Evolutionary conservation across 768 basidiomycete species (phyloP).

Genomic region (Pleurotus eryngii): DNA sequence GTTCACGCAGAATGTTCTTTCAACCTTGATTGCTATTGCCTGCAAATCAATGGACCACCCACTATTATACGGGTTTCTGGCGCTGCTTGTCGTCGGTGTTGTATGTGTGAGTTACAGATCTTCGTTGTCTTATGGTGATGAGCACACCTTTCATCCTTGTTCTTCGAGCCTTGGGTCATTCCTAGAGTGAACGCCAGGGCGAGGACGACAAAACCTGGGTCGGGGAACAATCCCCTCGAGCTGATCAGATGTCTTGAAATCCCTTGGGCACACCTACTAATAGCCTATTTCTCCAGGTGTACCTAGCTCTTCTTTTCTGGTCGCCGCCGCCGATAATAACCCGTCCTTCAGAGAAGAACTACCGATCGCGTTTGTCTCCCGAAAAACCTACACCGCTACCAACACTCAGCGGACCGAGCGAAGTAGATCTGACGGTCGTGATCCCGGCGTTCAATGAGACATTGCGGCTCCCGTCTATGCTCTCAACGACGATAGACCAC

Average conservation of each 20-base stretch:
- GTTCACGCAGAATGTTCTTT: slow-evolving; percentile 1
- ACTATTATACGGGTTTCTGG: slow-evolving; percentile 34
- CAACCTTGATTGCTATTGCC: slow-evolving; percentile 1
- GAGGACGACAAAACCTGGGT: slow-evolving; percentile 61
- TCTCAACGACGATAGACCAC: slow-evolving; percentile 68
- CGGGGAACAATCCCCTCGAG: slow-evolving; percentile 35
- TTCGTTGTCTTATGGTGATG: slow-evolving; percentile 40
- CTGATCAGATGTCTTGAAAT: slow-evolving; percentile 24
- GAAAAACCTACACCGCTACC: slow-evolving; percentile 54
- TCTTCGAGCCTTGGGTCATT: slow-evolving; percentile 76
- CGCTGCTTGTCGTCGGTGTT: slow-evolving; percentile 27
- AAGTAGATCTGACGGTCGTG: slow-evolving; percentile 74
- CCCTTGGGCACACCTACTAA: background rate
- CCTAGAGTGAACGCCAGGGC: slow-evolving; percentile 49
- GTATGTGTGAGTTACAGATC: slow-evolving; percentile 33
- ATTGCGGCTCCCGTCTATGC: slow-evolving; percentile 80
- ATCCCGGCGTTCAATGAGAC: slow-evolving; percentile 93
- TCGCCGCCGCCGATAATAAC: slow-evolving; percentile 69
- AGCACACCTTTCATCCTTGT: slow-evolving; percentile 86
- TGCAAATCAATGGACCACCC: slow-evolving; percentile 25
- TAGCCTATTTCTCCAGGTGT: slow-evolving; percentile 46
- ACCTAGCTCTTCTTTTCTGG: slow-evolving; percentile 67
- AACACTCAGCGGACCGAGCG: slow-evolving; percentile 49
- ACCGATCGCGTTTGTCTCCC: slow-evolving; percentile 54
- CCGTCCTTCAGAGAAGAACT: slow-evolving; percentile 65